phyloP scores from a whole-genome alignment of 805 yeast species.

The Candida maesae region DNA sequence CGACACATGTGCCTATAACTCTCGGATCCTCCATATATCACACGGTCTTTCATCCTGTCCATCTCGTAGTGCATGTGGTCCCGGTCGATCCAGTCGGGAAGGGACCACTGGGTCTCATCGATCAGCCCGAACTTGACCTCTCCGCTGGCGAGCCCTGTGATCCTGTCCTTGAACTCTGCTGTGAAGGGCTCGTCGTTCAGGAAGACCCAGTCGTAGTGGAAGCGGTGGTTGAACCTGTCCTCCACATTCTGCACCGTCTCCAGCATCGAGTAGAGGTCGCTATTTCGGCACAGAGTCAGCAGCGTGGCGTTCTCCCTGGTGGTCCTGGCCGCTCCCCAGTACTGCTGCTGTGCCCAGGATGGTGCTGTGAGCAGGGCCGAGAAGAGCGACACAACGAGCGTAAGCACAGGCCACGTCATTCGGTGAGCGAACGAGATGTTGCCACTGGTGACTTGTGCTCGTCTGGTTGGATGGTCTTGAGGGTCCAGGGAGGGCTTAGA shows the following conservation, averaged over 20 bases:
- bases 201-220: slow-evolving; percentile 89
- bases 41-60: slow-evolving; percentile 45
- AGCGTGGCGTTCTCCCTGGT: slow-evolving; percentile 36
- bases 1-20: slow-evolving; percentile 91
- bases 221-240: slow-evolving; percentile 43
- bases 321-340: too few species aligned
- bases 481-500: too few species aligned
- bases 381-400: neutral
- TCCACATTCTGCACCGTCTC: slow-evolving; percentile 46
- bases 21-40: slow-evolving; percentile 71
- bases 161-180: slow-evolving; percentile 59
- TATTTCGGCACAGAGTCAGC: slow-evolving; percentile 55
- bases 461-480: too few species aligned
- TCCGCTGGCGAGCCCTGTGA: slow-evolving; percentile 58
- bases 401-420: neutral
- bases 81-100: slow-evolving; percentile 76
- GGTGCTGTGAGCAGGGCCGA: too few species aligned
- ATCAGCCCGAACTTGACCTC: slow-evolving; percentile 66
- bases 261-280: slow-evolving; percentile 48
- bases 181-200: slow-evolving; percentile 75
- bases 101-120: slow-evolving; percentile 81
- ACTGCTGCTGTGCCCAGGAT: too few species aligned
- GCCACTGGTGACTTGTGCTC: too few species aligned
- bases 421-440: too few species aligned
- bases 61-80: slow-evolving; percentile 64